Percentiles rank a stretch among this genome's conserved stretches.
phyloP scores from a whole-genome alignment of 1,284 basidiomycete species.

The Melampsora larici-populina region DNA sequence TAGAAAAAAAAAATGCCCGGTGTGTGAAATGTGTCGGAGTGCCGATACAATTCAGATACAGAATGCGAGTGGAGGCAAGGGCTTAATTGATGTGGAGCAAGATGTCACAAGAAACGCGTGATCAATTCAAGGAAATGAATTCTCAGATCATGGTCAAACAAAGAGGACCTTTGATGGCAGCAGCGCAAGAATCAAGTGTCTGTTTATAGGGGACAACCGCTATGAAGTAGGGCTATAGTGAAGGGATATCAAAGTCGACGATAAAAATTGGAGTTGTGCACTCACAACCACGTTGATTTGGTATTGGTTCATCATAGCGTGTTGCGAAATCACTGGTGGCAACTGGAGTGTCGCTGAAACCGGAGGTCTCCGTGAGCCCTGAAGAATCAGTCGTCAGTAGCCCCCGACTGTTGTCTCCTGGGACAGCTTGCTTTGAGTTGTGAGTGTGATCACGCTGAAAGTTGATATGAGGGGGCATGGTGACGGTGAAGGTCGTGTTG shows the following conservation, averaged over 20 bases:
- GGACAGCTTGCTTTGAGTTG: no score
- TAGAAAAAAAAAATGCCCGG: not conserved
- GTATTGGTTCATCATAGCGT: not conserved
- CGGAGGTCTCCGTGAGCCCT: not conserved
- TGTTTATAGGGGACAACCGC: not conserved
- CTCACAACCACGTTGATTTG: not conserved
- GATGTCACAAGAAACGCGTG: not conserved
- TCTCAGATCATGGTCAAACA: not conserved
- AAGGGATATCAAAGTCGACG: not conserved
- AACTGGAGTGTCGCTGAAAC: not conserved
- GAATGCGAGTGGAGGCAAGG: constrained; percentile 1
- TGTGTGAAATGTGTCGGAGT: not conserved
- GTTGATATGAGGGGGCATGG: no score
- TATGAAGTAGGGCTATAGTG: not conserved
- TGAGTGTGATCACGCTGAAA: no score
- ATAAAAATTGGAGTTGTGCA: not conserved
- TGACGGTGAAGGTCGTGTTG: no score
- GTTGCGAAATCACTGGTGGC: not conserved
- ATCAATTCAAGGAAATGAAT: not conserved
- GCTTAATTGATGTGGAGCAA: not conserved
- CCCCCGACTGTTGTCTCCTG: not conserved
- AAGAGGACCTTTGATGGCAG: not conserved
- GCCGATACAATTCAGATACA: not conserved
- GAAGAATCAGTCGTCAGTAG: not conserved
- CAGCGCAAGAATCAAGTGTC: not conserved